Evolutionary conservation across 129 eudicot genomes (phyloP).

Genomic region (Escallonia rubra): DNA sequence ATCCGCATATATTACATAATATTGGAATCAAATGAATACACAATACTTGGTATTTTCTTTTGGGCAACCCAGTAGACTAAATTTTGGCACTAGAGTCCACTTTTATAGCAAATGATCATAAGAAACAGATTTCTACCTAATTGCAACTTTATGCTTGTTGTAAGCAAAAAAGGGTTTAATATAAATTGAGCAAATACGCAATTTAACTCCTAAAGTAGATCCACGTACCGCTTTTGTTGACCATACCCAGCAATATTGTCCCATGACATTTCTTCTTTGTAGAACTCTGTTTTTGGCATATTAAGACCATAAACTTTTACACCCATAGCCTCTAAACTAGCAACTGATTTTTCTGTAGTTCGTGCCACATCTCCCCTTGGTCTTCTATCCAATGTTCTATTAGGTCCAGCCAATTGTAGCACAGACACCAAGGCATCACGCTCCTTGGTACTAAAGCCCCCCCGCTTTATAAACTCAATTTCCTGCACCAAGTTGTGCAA

Average conservation of each 20-base stretch:
- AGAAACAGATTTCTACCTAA: too few species aligned
- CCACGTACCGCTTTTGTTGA: constrained; percentile 71
- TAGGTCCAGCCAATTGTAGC: constrained; percentile 69
- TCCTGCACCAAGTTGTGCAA: constrained; percentile 48
- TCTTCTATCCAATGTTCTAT: constrained; percentile 34
- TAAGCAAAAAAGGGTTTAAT: too few species aligned
- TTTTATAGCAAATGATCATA: too few species aligned
- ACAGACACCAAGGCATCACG: constrained; percentile 82
- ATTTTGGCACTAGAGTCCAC: too few species aligned
- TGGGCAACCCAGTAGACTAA: too few species aligned
- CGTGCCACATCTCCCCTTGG: constrained; percentile 38
- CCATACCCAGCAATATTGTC: constrained; percentile 92
- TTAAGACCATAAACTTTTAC: constrained; percentile 72
- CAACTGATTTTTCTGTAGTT: constrained; percentile 51
- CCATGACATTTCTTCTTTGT: constrained; percentile 72
- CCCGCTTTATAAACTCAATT: constrained; percentile 86
- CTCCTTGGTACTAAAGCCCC: constrained; percentile 68
- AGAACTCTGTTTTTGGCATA: constrained; percentile 27
- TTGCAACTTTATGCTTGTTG: too few species aligned
- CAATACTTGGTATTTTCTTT: too few species aligned
- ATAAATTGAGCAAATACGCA: too few species aligned
- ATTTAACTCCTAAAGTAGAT: too few species aligned
- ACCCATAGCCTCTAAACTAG: constrained; percentile 86
- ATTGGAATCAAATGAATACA: too few species aligned
- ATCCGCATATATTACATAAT: too few species aligned